Evolutionary conservation across 352 stramenopile species (phyloP).

Genomic region (Phytophthora meadii): DNA sequence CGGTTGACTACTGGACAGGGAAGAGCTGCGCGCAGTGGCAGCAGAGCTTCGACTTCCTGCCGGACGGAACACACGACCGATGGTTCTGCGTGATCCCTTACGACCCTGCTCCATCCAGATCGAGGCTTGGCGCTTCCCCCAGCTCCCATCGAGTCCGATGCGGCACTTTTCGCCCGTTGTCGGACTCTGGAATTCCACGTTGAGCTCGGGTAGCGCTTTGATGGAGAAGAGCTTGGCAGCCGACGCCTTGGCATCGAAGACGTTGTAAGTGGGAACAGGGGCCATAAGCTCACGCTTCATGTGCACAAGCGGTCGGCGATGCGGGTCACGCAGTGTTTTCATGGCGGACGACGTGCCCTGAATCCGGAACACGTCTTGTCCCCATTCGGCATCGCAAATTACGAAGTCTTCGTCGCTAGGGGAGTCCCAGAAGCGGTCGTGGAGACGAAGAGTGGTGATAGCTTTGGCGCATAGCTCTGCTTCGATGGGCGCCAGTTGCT

Average conservation of each 20-base stretch:
- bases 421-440: conserved; percentile 42
- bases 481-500: conserved; percentile 28
- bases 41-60: conserved; percentile 28
- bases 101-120: conserved; percentile 47
- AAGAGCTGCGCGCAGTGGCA: conserved; percentile 27
- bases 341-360: conserved; percentile 40
- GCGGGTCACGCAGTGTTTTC: conserved; percentile 42
- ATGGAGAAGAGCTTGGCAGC: conserved; percentile 45
- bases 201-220: conserved; percentile 42
- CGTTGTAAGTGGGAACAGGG: conserved; percentile 47
- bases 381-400: conserved; percentile 39
- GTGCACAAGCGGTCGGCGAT: conserved; percentile 42
- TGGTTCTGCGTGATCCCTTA: conserved; percentile 30
- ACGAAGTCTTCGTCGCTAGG: conserved; percentile 42
- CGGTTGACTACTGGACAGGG: conserved; percentile 24
- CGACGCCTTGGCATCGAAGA: conserved; percentile 39
- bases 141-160: conserved; percentile 41
- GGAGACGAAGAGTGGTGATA: conserved; percentile 46
- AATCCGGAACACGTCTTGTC: conserved; percentile 42
- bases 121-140: conserved; percentile 36
- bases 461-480: conserved; percentile 33
- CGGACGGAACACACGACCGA: conserved; percentile 42
- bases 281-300: conserved; percentile 49
- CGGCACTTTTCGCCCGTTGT: conserved; percentile 39
- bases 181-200: conserved; percentile 35